Evolutionary conservation across 2,329 filamentous ascomycete genomes (phyloP).

Genomic region (Botrytis hyacinthi): DNA sequence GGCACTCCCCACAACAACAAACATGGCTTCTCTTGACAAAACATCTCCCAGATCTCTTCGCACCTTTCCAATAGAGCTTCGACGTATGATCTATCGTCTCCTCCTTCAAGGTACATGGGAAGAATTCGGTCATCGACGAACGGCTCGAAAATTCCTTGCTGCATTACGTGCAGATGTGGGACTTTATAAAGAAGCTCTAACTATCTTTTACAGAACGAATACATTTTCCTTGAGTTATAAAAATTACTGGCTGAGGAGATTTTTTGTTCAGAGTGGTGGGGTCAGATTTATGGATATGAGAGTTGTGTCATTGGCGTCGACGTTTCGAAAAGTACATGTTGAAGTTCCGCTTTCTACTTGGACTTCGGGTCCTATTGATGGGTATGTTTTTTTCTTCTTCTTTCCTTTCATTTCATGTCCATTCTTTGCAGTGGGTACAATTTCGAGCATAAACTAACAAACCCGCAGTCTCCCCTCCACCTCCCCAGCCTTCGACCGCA

Average conservation of each 20-base stretch:
- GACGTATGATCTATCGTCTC: background rate
- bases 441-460: background rate
- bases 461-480: background rate
- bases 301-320: background rate
- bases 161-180: background rate
- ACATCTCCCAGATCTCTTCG: background rate
- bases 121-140: background rate
- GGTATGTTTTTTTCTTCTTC: background rate
- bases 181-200: conserved; percentile 8
- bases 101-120: background rate
- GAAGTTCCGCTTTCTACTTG: background rate
- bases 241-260: background rate
- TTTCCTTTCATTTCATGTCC: background rate
- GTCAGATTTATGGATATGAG: background rate
- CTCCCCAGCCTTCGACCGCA: conserved; percentile 3
- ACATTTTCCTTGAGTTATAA: background rate
- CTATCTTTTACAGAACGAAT: conserved; percentile 1
- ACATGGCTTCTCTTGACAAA: background rate
- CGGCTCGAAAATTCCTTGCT: background rate
- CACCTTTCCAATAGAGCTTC: background rate
- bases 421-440: too few species aligned
- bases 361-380: background rate
- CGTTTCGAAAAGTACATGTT: background rate
- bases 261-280: background rate
- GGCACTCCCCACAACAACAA: background rate